Conservation (phyloP, 2,329 filamentous ascomycete genomes). For the Aspergillus carbonarius region DNA sequence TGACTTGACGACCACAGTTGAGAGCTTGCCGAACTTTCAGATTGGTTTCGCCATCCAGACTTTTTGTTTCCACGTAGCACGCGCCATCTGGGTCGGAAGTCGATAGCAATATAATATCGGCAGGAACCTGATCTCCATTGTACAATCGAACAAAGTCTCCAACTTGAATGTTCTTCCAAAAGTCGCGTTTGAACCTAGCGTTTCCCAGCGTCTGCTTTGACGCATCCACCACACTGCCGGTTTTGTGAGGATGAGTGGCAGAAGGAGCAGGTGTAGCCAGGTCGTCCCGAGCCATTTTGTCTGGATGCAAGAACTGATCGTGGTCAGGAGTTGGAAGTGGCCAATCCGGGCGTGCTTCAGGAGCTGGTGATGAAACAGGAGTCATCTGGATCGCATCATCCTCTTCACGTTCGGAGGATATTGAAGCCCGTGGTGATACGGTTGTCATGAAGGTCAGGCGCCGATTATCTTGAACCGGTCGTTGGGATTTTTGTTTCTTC, state of each 20-base stretch:
- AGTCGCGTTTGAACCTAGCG: constrained; percentile 86
- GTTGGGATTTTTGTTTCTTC: constrained; percentile 43
- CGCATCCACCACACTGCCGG: constrained; percentile 72
- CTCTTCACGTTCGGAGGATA: constrained; percentile 52
- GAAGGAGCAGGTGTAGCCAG: constrained; percentile 25
- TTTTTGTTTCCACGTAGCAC: constrained; percentile 98
- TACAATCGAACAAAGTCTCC: constrained; percentile 96
- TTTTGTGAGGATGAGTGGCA: constrained; percentile 41
- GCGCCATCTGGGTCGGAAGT: constrained; percentile 92
- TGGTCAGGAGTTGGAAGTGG: constrained; percentile 34
- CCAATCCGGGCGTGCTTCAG: constrained; percentile 51
- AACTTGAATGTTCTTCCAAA: constrained; percentile 93
- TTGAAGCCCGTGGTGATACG: constrained; percentile 55
- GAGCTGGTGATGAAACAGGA: constrained; percentile 79
- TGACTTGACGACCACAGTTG: constrained; percentile 76
- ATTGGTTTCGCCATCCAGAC: constrained; percentile 96
- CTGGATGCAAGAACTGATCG: constrained; percentile 31
- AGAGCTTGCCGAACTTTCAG: constrained; percentile 91
- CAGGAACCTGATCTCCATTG: constrained; percentile 92
- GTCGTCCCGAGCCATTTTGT: constrained; percentile 30
- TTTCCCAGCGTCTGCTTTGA: constrained; percentile 64
- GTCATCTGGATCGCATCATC: constrained; percentile 89
- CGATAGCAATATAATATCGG: constrained; percentile 86
- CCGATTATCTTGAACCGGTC: constrained; percentile 49
- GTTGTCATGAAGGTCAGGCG: constrained; percentile 67